These are phyloP conservation scores for Piedraia hortae DNA, from an alignment of 2,329 filamentous ascomycete species.

Conservation along the genomic window DNA sequence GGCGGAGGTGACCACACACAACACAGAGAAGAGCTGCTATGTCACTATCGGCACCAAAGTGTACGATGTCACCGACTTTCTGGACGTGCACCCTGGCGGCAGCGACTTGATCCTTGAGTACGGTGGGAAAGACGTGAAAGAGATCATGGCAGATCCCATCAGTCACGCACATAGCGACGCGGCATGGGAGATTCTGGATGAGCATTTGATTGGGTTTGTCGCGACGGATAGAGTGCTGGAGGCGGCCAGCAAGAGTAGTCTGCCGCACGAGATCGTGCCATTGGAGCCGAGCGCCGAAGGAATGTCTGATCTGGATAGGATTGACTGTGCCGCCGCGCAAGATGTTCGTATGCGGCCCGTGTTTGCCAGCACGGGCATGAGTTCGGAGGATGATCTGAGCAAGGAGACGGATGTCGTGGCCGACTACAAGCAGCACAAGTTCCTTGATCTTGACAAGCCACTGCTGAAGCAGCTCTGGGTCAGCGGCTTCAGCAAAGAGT, in stretches of 20 bases:
- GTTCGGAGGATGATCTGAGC: slow-evolving; percentile 58
- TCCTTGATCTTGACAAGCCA: slow-evolving; percentile 65
- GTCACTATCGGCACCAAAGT: slow-evolving; percentile 75
- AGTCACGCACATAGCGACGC: slow-evolving; percentile 74
- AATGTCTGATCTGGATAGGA: slow-evolving; percentile 19
- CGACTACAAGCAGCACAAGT: slow-evolving; percentile 81
- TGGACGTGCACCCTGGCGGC: slow-evolving; percentile 76
- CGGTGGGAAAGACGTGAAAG: slow-evolving; percentile 58
- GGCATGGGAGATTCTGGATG: slow-evolving; percentile 87
- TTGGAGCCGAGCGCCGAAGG: slow-evolving; percentile 24
- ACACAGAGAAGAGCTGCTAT: slow-evolving; percentile 61
- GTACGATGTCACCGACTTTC: slow-evolving; percentile 80
- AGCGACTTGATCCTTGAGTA: slow-evolving; percentile 70
- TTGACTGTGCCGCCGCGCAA: slow-evolving; percentile 20
- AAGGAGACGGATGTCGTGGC: slow-evolving; percentile 49
- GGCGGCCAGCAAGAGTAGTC: slow-evolving; percentile 19
- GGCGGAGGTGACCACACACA: slow-evolving; percentile 59
- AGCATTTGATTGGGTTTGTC: slow-evolving; percentile 61
- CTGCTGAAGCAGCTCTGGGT: slow-evolving; percentile 70
- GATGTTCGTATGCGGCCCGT: slow-evolving; percentile 16
- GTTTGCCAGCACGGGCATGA: slow-evolving; percentile 53
- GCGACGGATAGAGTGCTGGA: slow-evolving; percentile 29
- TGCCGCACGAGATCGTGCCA: slow-evolving; percentile 24
- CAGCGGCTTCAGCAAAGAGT: slow-evolving; percentile 75
- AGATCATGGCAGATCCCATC: slow-evolving; percentile 53